phyloP scores from a whole-genome alignment of 1,284 basidiomycete species.

The Pulchroboletus neoregius region DNA sequence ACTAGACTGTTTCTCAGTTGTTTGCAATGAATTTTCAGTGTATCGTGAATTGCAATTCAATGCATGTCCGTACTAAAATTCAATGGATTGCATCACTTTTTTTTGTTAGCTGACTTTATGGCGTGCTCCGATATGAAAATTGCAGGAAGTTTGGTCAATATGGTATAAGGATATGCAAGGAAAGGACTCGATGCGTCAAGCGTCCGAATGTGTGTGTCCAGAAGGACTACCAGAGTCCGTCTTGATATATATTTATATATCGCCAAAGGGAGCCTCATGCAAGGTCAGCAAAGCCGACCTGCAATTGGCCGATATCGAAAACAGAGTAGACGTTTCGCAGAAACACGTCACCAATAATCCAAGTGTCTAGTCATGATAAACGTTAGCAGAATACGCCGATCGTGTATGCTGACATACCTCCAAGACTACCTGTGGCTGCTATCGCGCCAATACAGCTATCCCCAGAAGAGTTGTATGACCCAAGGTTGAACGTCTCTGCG shows the following conservation, averaged over 20 bases:
- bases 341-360: constrained; percentile 31
- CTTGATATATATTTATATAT: neutral
- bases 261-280: constrained; percentile 12
- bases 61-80: no score
- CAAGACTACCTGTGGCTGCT: constrained; percentile 13
- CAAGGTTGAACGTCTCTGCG: constrained; percentile 27
- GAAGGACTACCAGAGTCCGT: constrained; percentile 5
- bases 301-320: constrained; percentile 26
- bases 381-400: neutral
- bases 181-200: neutral
- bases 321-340: constrained; percentile 30
- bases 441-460: constrained; percentile 28
- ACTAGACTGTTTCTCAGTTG: no score
- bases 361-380: constrained; percentile 11
- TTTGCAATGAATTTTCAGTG: no score
- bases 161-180: neutral
- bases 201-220: neutral
- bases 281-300: constrained; percentile 30
- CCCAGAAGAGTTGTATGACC: constrained; percentile 15
- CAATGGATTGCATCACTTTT: no score
- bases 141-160: neutral
- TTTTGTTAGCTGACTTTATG: constrained; percentile 6
- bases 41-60: no score
- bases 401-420: constrained; percentile 14
- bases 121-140: neutral